Base-by-base conservation (phyloP, 2,329 filamentous ascomycete genomes). In the Aspergillus oerlinghausenensis region DNA sequence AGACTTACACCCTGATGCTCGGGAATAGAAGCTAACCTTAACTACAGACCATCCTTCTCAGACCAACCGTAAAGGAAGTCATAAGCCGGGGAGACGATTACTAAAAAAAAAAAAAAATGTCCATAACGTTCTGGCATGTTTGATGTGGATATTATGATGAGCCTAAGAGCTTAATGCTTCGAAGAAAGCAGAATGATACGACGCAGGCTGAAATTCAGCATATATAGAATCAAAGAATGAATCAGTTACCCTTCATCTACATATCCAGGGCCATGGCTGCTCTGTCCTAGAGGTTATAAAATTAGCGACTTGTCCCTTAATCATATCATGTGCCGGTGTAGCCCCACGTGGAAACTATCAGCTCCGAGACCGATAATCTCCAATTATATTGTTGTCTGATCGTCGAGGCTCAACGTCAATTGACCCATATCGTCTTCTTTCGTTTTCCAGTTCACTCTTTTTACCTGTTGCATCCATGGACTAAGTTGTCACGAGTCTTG, bases 71-170 rank as follows among this genome's bases (percentile, higher is more conserved):
- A 55, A 95, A 95, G 81, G 90, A 95, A 79, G 86, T 95, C 63
- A 88, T 95, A 67, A 92, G 88, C 74, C 85, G 90, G 60, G 90
- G 90, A 63, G 89, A 94, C 54, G 90, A 95, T 72, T 95, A 90
- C 73, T 95, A 84, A 74, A 56, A 29, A 26, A 6, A 84, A 74
- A 56, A 29, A 26, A 6, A 49, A 25, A 23, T 14, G 21, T 47
- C 11, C 43, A 47, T 47, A 14, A 26, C 26, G 43, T 23, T 47
- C 43, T 23, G 17, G 21, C 14, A 23, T 23, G 2, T 7, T 26
- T 47, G 43, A 47, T 47, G 43, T 47, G 43, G n/a, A 47, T 47
- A 47, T 25, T 14, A 47, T 25, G 2, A 47, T 23, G 43, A 47
- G 21, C 21, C 43, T 14, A 23, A 47, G 5, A 23, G 19, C 21